Conservation (phyloP, 73 alveolate species). For the Paramecium sonneborni region DNA sequence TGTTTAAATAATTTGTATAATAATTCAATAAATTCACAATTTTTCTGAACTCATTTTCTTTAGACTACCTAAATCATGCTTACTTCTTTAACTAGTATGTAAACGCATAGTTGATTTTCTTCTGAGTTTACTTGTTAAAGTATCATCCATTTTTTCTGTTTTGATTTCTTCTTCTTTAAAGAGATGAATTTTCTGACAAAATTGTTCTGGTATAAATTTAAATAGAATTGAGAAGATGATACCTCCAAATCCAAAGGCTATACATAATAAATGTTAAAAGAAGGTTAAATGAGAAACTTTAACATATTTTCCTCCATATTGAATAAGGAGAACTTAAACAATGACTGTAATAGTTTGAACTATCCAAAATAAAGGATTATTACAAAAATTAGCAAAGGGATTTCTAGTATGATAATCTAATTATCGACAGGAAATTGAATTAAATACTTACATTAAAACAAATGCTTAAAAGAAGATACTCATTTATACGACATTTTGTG, state of each 20-base stretch:
- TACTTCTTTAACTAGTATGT: slow-evolving; percentile 53
- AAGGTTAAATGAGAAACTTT: slow-evolving; percentile 73
- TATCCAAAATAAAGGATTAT: slow-evolving; percentile 75
- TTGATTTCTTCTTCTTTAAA: slow-evolving; percentile 58
- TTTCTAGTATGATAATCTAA: slow-evolving; percentile 79
- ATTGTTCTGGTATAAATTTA: slow-evolving; percentile 52
- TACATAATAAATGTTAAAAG: slow-evolving; percentile 78
- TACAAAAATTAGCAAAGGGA: slow-evolving; percentile 85
- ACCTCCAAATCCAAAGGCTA: slow-evolving; percentile 69
- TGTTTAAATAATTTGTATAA: neutral
- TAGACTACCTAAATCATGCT: neutral
- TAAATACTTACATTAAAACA: slow-evolving; percentile 92
- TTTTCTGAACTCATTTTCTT: slow-evolving; percentile 30
- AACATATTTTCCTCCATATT: slow-evolving; percentile 87
- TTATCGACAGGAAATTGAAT: slow-evolving; percentile 88
- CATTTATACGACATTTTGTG: slow-evolving; percentile 36
- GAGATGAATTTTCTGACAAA: slow-evolving; percentile 45
- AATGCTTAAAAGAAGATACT: slow-evolving; percentile 88
- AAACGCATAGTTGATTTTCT: slow-evolving; percentile 62
- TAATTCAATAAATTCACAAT: neutral
- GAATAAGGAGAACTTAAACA: slow-evolving; percentile 76
- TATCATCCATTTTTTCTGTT: slow-evolving; percentile 54
- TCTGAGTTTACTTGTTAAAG: slow-evolving; percentile 62
- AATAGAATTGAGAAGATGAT: slow-evolving; percentile 10
- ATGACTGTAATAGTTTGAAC: slow-evolving; percentile 72